Base-by-base conservation (phyloP, 176 grass and related monocot genomes). In the Poa pratensis region DNA sequence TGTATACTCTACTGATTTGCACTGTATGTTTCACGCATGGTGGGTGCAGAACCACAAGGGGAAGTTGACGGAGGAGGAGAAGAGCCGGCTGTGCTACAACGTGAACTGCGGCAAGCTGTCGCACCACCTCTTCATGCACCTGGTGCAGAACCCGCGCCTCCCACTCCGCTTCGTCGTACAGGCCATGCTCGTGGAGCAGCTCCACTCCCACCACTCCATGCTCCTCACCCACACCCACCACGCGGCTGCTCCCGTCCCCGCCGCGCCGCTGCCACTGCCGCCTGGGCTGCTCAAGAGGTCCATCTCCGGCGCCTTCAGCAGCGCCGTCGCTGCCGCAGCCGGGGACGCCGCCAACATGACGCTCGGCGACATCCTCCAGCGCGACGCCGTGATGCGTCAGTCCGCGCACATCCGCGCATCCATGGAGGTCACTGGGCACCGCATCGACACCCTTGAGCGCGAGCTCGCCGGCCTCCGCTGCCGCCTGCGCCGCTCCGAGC, bases 181-280 rank as follows among this genome's bases (percentile, higher is more conserved):
- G 92, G 96, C 96, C 83, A 96, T 99, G 96, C 90, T 99, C 73
- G 78, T 94, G 24, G 93, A 99, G 84, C 96, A 99, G 90, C 96
- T 96, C 51, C 91, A 92, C 34, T 93, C 96, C 58, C 96, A 95
- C 60, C 88, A 92, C 86, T 90, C 87, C 43, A 77, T 94, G 86
- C 90, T 93, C 40, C 88, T 86, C 82, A 82, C 27, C 67, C 62
- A 22, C 9, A 58, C 18, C 46, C 83, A 55, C 64, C 45, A 22
- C 42, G 48, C 73, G 30, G 5, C 69, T 48, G 6, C 23, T 70
- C 22, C 63, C 39, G 20, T 5, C 42, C 65, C 71, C 55, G 14
- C 69, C 40, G 70, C 26, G 19, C 59, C 26, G 16, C 73, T 51
- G 12, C 27, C 20, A 10, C 30, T 40, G 28, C 58, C 75, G 17